Evolutionary conservation across 83 land plant species (phyloP), one percentile per base, ranked within the genome.

Genomic region (Thuja plicata): DNA sequence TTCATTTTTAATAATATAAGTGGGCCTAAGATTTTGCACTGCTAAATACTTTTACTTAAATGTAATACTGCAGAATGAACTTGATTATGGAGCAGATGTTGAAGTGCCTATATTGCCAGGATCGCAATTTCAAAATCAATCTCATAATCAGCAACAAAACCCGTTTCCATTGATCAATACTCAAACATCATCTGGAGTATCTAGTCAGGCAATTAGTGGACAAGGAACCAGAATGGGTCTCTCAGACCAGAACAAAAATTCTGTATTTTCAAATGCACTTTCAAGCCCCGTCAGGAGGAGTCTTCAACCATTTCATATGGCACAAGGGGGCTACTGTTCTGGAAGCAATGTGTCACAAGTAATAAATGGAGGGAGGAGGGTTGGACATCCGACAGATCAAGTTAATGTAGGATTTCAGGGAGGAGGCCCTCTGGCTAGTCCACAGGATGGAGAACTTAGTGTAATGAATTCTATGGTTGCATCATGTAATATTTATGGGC

Each of bases 71-170:
- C 90, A 93, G 94, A 79, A 91, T 87, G 92, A 93, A 74, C 87
- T 93, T 32, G 92, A 93, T 38, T 90, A 80, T 86, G 88, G 94
- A 57, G 88, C 92, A 76, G 94, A 66, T 60, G 92, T 91, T 73
- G 92, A 85, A 38, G 52, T 90, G 24, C 46, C 92, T 45, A 90
- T 82, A 86, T 91, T 91, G 16, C 92, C 91, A 83, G 87, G 89
- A 52, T 11, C 85, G 30, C 92, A 87, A 82, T 13, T 50, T 27
- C 89, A 80, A 80, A 91, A 93, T 38, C 91, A 88, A 70, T 88
- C 91, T 85, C 54, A 91, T 45, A 30, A 7, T n/a, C 85, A 83
- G 85, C 92, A 93, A 21, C 90, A 91, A 21, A 62, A 86, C 19
- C 71, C 38, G 50, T 35, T 86, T 62, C 70, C 46, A 19, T 34